These are phyloP conservation scores for Boletus smithii DNA, from an alignment of 1,284 basidiomycete species.

Conservation along the genomic window DNA sequence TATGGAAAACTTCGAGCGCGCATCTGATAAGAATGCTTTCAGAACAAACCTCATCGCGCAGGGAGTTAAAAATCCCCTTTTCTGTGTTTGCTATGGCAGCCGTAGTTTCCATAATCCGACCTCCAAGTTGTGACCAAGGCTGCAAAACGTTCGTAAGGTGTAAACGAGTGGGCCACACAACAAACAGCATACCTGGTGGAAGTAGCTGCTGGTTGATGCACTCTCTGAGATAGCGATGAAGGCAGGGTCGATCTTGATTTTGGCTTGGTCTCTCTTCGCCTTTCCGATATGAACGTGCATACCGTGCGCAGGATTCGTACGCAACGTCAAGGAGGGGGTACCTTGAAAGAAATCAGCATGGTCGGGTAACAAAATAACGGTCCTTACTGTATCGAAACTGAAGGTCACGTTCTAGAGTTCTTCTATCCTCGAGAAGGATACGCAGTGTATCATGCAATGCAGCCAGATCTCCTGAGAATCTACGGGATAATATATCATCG, in stretches of 20 bases:
- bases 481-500: constrained; percentile 30
- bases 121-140: constrained; percentile 77
- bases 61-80: constrained; percentile 63
- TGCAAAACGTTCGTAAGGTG: constrained; percentile 33
- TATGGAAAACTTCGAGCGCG: constrained; percentile 30
- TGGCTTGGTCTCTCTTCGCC: constrained; percentile 54
- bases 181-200: constrained; percentile 54
- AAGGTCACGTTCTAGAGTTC: constrained; percentile 52
- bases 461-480: constrained; percentile 64
- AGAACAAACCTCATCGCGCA: constrained; percentile 60
- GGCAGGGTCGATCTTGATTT: constrained; percentile 43
- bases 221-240: constrained; percentile 62
- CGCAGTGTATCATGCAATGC: constrained; percentile 52
- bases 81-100: constrained; percentile 57
- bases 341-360: constrained; percentile 40
- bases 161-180: not conserved
- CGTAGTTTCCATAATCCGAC: constrained; percentile 57
- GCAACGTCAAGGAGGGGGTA: constrained; percentile 68
- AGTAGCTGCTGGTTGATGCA: constrained; percentile 65
- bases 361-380: not conserved
- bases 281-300: constrained; percentile 71
- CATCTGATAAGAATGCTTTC: not conserved
- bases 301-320: constrained; percentile 63
- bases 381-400: constrained; percentile 53
- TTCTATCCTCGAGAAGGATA: constrained; percentile 44